Evolutionary conservation across 768 basidiomycete species (phyloP).

Genomic region (Tricholoma flavovirens): DNA sequence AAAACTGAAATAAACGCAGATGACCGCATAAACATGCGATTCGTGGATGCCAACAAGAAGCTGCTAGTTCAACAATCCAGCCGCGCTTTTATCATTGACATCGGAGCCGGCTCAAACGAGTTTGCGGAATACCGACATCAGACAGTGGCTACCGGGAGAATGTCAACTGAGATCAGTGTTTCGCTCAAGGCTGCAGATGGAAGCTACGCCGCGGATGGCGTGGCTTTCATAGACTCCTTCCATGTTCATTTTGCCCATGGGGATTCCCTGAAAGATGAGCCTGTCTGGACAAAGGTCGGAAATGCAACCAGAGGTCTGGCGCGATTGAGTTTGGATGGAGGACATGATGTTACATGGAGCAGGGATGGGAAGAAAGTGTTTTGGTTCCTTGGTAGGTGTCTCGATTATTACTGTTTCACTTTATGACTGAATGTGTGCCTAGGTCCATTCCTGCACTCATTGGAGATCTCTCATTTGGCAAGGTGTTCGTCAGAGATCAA

Average conservation of each 20-base stretch:
- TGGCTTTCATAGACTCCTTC: conserved; percentile 67
- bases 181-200: conserved; percentile 23
- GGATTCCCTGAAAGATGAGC: conserved; percentile 31
- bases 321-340: conserved; percentile 66
- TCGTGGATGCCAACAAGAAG: conserved; percentile 46
- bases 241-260: conserved; percentile 57
- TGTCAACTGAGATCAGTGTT: conserved; percentile 52
- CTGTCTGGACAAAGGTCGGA: conserved; percentile 65
- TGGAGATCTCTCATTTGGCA: conserved; percentile 48
- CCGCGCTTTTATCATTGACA: conserved; percentile 45
- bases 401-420: neutral
- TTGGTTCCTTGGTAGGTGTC: conserved; percentile 63
- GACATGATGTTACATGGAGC: conserved; percentile 63
- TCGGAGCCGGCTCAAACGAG: conserved; percentile 40
- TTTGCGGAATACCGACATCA: conserved; percentile 42
- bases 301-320: conserved; percentile 58
- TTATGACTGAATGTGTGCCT: neutral
- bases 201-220: conserved; percentile 25
- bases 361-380: conserved; percentile 59
- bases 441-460: conserved; percentile 62
- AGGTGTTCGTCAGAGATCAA: conserved; percentile 44
- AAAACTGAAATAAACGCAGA: conserved; percentile 44
- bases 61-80: conserved; percentile 55
- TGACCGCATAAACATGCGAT: conserved; percentile 45
- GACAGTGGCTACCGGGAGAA: conserved; percentile 48